Evolutionary conservation across 768 basidiomycete species (phyloP).

Genomic region (Clitopilus hobsonii): DNA sequence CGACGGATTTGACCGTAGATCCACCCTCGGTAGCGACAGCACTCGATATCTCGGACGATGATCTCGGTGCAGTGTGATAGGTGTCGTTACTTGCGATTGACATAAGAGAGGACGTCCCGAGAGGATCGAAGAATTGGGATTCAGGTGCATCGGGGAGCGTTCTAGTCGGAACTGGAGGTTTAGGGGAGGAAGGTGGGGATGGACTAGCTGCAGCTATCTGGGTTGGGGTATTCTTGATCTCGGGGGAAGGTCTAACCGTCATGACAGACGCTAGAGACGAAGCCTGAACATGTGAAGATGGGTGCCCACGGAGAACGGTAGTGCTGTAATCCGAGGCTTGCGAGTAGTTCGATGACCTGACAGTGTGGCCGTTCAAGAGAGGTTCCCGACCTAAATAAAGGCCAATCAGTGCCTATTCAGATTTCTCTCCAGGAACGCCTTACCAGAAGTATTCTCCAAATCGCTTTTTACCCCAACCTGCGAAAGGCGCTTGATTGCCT

Average conservation of each 20-base stretch:
- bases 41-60: constrained; percentile 43
- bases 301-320: constrained; percentile 55
- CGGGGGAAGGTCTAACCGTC: constrained; percentile 56
- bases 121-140: constrained; percentile 26
- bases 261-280: constrained; percentile 69
- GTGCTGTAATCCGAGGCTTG: constrained; percentile 66
- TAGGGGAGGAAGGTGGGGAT: constrained; percentile 13
- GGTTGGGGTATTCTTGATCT: constrained; percentile 42
- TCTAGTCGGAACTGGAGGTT: constrained; percentile 14
- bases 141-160: constrained; percentile 4
- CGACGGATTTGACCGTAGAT: constrained; percentile 54
- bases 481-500: constrained; percentile 52
- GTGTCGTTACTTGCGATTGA: constrained; percentile 59
- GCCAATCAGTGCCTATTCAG: too few relatives aligned
- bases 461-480: constrained; percentile 44
- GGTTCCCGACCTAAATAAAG: constrained; percentile 53
- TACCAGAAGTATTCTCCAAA: constrained; percentile 42
- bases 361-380: constrained; percentile 40
- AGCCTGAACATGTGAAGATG: constrained; percentile 30
- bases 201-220: constrained; percentile 26
- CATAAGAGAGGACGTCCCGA: constrained; percentile 41
- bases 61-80: constrained; percentile 55
- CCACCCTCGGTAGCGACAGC: constrained; percentile 75
- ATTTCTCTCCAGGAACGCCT: too few relatives aligned
- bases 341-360: constrained; percentile 19